These are phyloP conservation scores for Fusarium coffeatum DNA, from an alignment of 2,329 filamentous ascomycete species.

Conservation along the genomic window DNA sequence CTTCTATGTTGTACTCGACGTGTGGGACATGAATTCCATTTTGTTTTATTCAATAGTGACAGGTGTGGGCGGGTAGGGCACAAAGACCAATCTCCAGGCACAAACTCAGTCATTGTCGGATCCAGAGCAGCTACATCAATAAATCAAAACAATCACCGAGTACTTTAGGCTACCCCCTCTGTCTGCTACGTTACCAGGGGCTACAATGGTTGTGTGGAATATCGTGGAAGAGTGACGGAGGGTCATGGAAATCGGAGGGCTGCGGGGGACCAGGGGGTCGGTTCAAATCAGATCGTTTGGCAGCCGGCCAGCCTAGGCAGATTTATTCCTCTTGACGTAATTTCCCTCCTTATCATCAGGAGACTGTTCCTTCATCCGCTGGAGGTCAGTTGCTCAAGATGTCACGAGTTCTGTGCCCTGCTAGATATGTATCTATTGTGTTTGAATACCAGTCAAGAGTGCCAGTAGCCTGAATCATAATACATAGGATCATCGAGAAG, in stretches of 20 bases:
- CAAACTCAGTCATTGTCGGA: background rate
- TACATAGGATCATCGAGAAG: background rate
- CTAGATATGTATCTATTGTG: background rate
- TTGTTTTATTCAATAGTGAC: background rate
- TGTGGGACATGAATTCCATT: background rate
- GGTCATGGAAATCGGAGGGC: background rate
- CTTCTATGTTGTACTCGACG: fast-evolving
- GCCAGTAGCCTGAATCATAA: background rate
- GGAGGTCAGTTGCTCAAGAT: background rate
- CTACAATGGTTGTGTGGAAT: background rate
- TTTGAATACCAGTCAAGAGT: too few species aligned
- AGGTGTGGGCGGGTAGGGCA: background rate
- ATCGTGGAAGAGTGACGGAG: conserved; percentile 11
- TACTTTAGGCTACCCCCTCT: background rate
- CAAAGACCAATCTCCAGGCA: background rate
- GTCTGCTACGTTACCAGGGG: background rate
- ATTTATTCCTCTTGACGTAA: background rate
- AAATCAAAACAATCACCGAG: fast-evolving
- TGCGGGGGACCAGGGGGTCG: background rate
- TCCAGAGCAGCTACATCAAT: fast-evolving
- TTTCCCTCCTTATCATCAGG: background rate
- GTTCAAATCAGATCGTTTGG: background rate
- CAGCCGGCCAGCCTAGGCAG: background rate
- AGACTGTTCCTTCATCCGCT: background rate
- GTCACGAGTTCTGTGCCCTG: background rate